These are phyloP conservation scores for Rubus parviflorus DNA, from an alignment of 306 rosid species.

Conservation along the genomic window DNA sequence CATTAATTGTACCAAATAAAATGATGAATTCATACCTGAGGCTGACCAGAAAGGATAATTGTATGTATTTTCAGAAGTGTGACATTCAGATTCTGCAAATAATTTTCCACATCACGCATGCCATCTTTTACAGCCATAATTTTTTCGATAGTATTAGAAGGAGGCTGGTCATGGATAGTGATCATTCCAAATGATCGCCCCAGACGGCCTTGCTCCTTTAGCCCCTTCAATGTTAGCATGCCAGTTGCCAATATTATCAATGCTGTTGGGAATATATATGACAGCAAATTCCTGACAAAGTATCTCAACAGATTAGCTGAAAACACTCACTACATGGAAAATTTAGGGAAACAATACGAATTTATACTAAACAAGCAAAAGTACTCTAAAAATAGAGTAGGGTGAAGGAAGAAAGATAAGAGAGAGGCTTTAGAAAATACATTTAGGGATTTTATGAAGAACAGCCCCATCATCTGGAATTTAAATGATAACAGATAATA, in stretches of 20 bases:
- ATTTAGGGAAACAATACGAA: background rate
- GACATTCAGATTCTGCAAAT: conserved; percentile 75
- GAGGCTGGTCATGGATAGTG: conserved; percentile 84
- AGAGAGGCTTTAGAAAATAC: background rate
- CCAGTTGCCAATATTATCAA: conserved; percentile 68
- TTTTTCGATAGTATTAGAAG: conserved; percentile 93
- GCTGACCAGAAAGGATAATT: conserved; percentile 80
- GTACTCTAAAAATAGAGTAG: background rate
- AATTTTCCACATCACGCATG: conserved; percentile 79
- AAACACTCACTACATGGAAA: background rate
- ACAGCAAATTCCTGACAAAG: conserved; percentile 71
- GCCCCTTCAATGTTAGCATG: conserved; percentile 80
- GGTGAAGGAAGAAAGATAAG: background rate
- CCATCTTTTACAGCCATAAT: conserved; percentile 92
- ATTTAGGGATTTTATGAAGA: background rate
- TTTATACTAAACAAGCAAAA: background rate
- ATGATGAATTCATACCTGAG: conserved; percentile 61
- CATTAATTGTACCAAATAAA: conserved; percentile 12
- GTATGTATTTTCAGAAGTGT: conserved; percentile 76
- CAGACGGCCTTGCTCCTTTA: conserved; percentile 96
- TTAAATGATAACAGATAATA: background rate
- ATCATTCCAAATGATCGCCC: conserved; percentile 84
- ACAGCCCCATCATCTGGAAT: background rate
- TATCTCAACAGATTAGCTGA: conserved; percentile 34
- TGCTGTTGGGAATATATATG: conserved; percentile 65